Evolutionary conservation across 2,329 filamentous ascomycete species (phyloP), one percentile per base, ranked within the genome.

Genomic region (Diaporthe amygdali): DNA sequence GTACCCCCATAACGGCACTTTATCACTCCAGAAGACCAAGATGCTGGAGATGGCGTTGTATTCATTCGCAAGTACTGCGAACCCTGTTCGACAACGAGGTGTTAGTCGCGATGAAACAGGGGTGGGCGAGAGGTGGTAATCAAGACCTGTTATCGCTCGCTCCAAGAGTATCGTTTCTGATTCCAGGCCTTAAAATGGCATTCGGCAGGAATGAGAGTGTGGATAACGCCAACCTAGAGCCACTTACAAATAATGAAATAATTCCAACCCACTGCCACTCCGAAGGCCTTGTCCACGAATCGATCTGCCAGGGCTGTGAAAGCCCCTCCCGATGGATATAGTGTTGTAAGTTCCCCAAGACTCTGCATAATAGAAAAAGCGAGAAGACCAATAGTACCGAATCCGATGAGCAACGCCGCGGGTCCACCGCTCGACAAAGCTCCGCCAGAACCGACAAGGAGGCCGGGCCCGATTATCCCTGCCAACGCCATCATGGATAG

Each of bases 361-460:
- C 89, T 92, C 83, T 94, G 92, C 89, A 93, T 94, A 74, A 92
- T 88, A 74, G 84, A 86, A 73, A 85, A 87, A 2, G 92, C 92
- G 71, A 94, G 89, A 73, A 94, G 86, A 14, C 91, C 92, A 74
- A 94, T 92, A 34, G 94, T 82, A 12, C 86, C 89, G 74, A 95
- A 95, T 1, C 92, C 92, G 76, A 95, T 94, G 44, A 95, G 79
- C 61, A 94, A 81, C 0, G 92, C 90, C 0, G 91, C 93, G 20
- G 93, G 93, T 0, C 93, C 93, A 69, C 92, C 92, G 51, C 86
- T 88, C 15, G 88, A 84, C 30, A 95, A 82, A 0, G 93, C 93
- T 56, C 91, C 89, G 44, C 93, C 93, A 2, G 91, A 88, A 20
- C 92, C 93, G 68, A 94, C 90, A 3, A 95, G 86, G 49, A 95